phyloP scores from a whole-genome alignment of 306 rosid species.

The Trichosanthes truncata region DNA sequence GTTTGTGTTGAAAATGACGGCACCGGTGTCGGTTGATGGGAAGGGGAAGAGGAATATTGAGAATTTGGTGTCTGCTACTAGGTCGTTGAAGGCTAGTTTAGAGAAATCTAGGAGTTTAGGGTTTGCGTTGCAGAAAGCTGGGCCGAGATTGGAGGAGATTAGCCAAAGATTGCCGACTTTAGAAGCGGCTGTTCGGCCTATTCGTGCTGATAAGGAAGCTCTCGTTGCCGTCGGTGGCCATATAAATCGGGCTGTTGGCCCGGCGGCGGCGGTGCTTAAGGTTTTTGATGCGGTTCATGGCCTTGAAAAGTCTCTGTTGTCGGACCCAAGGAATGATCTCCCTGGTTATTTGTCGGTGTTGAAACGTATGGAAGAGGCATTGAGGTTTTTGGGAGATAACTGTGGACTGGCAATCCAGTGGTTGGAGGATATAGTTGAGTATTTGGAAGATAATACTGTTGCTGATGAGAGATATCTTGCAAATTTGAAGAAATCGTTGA shows the following conservation, averaged over 20 bases:
- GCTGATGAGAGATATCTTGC: conserved; percentile 61
- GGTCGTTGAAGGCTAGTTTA: conserved; percentile 65
- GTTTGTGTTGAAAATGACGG: conserved; percentile 45
- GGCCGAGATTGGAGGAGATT: conserved; percentile 76
- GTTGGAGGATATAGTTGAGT: conserved; percentile 98
- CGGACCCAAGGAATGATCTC: conserved; percentile 73
- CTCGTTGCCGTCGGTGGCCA: conserved; percentile 89
- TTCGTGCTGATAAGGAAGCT: conserved; percentile 81
- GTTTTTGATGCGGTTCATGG: conserved; percentile 98
- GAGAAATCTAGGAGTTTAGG: conserved; percentile 72
- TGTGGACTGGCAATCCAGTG: conserved; percentile 92
- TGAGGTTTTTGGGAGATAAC: conserved; percentile 74
- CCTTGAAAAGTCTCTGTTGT: conserved; percentile 75
- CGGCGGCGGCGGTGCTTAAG: conserved; percentile 94
- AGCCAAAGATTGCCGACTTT: conserved; percentile 60
- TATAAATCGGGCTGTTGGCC: conserved; percentile 91
- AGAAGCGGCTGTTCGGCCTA: conserved; percentile 78
- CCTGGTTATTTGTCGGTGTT: conserved; percentile 74
- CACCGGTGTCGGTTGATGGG: conserved; percentile 30
- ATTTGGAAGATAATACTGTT: conserved; percentile 70
- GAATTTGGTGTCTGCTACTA: conserved; percentile 53
- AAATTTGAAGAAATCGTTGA: conserved; percentile 63
- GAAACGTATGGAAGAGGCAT: conserved; percentile 94
- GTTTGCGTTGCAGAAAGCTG: conserved; percentile 62
- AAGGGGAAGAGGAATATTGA: conserved; percentile 22